Base-by-base conservation (phyloP, 768 basidiomycete species). In the Boletus sp. region DNA sequence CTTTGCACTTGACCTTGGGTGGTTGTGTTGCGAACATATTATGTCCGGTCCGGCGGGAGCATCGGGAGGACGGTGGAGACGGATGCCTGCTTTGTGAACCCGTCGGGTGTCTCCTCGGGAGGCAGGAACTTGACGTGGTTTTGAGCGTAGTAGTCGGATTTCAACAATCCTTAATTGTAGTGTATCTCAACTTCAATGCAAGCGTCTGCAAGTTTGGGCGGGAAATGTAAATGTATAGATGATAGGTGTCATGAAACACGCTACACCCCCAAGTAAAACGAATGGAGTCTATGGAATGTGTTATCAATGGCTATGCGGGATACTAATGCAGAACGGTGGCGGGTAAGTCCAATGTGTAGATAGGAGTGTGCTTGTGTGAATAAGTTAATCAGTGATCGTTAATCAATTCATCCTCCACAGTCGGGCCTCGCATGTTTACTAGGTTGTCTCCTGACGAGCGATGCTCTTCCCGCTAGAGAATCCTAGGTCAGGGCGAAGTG, bases 91-190 rank as follows among this genome's bases (percentile, higher is more conserved):
- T 68, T 62, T 56, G 59, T 70, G 37, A 57, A 56, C 64, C 56
- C 53, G 57, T 61, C 54, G 40, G 55, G 59, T 55, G 67, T 59
- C 63, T 66, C 62, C n/a, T 54, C 46, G 34, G 59, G 63, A 62
- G 59, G 59, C 54, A 57, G 60, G 68, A 63, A 53, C 60, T 61
- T 63, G 58, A 53, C 47, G 62, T 50, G 73, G 57, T 70, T 66
- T 64, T 59, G 68, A 70, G 68, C 69, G 74, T 76, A 76, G 77
- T 77, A 73, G 76, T 73, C 66, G 84, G 86, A 83, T 88, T 88
- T 88, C 87, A 88, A 88, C 87, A 88, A 87, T 87, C 86, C 84
- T 49, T 67, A 63, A 65, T 69, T 59, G 59, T 69, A 70, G 25
- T 51, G 58, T 69, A 69, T 56, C 13, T 44, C 46, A 44, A 47